Evolutionary conservation across 352 stramenopile genomes (phyloP).

Genomic region (Pythium angustatum): DNA sequence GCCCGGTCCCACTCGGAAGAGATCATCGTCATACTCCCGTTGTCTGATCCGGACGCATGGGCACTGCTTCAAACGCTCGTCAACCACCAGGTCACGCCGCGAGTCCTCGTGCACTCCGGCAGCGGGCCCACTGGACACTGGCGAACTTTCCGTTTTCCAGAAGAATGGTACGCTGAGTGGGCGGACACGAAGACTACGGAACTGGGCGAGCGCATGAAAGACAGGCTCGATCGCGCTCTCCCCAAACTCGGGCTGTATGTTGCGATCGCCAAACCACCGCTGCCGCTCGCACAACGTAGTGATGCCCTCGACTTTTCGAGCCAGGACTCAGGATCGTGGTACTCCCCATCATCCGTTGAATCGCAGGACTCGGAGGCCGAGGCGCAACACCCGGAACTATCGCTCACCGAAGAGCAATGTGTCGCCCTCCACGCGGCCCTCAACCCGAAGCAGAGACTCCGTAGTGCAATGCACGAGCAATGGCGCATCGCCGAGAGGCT

Average conservation of each 20-base stretch:
- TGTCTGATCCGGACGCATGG: neutral
- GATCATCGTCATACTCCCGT: neutral
- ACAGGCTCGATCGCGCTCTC: neutral
- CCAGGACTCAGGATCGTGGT: neutral
- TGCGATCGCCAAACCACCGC: neutral
- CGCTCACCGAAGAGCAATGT: neutral
- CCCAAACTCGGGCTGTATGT: neutral
- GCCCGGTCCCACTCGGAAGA: neutral
- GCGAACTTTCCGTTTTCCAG: neutral
- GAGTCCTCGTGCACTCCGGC: neutral
- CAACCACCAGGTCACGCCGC: neutral
- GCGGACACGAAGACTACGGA: neutral
- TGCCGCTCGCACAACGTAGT: neutral
- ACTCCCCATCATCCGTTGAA: neutral
- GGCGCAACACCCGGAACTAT: neutral
- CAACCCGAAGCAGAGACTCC: neutral
- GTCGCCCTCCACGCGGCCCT: neutral
- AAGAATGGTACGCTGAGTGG: neutral
- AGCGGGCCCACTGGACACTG: neutral
- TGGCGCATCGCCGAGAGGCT: neutral
- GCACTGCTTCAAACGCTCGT: constrained; percentile 6
- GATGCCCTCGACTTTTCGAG: neutral
- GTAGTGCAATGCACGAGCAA: neutral
- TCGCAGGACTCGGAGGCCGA: neutral
- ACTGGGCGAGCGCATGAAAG: neutral